Conservation (phyloP, 1,284 basidiomycete genomes). For the Pisolithus thermaeus region DNA sequence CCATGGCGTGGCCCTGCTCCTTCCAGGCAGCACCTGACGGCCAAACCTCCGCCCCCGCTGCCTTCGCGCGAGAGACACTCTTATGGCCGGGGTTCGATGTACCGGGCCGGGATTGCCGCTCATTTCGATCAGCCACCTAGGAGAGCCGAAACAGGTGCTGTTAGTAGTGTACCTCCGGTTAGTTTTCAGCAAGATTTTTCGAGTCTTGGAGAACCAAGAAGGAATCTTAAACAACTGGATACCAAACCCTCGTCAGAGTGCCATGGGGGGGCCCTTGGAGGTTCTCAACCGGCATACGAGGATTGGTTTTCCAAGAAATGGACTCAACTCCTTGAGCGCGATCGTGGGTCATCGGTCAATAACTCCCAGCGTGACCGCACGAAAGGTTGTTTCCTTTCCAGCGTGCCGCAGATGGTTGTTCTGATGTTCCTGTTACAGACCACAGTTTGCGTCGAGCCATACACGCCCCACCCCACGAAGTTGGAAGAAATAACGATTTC, state of each 20-base stretch:
- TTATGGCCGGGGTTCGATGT: not conserved
- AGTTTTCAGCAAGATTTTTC: not conserved
- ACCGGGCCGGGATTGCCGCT: not conserved
- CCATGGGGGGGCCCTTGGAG: conserved; percentile 7
- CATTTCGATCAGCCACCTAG: not conserved
- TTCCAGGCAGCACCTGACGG: not conserved
- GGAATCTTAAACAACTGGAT: not conserved
- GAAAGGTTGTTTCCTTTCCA: too few relatives aligned
- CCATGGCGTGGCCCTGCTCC: not conserved
- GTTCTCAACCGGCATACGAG: conserved; percentile 8
- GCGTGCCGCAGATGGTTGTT: not conserved
- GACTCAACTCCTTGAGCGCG: conserved; percentile 5
- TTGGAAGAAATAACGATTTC: too few relatives aligned
- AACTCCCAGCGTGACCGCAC: conserved; percentile 2
- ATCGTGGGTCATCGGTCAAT: conserved; percentile 8
- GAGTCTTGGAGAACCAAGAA: not conserved
- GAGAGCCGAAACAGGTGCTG: conserved; percentile 1
- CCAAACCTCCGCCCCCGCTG: not conserved
- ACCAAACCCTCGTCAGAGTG: conserved; percentile 17
- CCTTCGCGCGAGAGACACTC: not conserved
- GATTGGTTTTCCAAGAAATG: conserved; percentile 11
- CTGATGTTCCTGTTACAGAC: too few relatives aligned
- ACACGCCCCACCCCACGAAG: too few relatives aligned
- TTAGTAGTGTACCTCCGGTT: not conserved
- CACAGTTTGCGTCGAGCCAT: too few relatives aligned